Percentiles rank a stretch among this genome's conserved stretches.
Evolutionary conservation across 2,329 filamentous ascomycete species (phyloP).

Genomic region (Botrytis cinerea): DNA sequence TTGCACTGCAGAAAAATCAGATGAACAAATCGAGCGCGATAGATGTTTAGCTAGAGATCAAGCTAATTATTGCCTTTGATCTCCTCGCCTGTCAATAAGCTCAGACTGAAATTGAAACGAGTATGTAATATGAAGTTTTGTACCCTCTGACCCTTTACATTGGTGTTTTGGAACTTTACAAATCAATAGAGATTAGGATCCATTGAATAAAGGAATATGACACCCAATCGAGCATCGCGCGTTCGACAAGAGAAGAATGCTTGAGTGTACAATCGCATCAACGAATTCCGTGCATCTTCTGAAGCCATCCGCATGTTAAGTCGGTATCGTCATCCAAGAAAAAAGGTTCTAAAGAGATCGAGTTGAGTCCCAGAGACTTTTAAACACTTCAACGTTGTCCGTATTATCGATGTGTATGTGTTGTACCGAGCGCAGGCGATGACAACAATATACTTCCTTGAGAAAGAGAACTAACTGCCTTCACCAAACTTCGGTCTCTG

Average conservation of each 20-base stretch:
- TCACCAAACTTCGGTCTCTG: not conserved
- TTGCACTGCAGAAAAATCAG: not conserved
- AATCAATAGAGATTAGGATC: not conserved
- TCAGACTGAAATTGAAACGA: not conserved
- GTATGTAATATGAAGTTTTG: not conserved
- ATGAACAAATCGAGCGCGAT: not conserved
- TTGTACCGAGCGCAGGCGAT: not conserved
- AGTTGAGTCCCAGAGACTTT: not conserved
- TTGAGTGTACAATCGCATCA: not conserved
- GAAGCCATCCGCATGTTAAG: not conserved
- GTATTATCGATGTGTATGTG: not conserved
- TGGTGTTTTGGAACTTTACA: not conserved
- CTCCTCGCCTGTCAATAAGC: too few species aligned
- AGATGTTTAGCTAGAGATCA: not conserved
- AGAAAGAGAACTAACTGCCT: not conserved
- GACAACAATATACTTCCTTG: not conserved
- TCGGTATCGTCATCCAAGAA: too few species aligned
- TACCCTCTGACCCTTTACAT: not conserved
- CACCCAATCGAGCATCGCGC: not conserved
- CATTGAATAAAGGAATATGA: not conserved
- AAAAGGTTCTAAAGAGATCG: too few species aligned
- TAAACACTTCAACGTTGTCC: not conserved
- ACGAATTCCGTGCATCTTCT: not conserved
- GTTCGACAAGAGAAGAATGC: not conserved
- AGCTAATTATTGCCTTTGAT: not conserved